These are phyloP conservation scores for Eimeria sp. DNA, from an alignment of 169 alveolate genomes.

Conservation along the genomic window DNA sequence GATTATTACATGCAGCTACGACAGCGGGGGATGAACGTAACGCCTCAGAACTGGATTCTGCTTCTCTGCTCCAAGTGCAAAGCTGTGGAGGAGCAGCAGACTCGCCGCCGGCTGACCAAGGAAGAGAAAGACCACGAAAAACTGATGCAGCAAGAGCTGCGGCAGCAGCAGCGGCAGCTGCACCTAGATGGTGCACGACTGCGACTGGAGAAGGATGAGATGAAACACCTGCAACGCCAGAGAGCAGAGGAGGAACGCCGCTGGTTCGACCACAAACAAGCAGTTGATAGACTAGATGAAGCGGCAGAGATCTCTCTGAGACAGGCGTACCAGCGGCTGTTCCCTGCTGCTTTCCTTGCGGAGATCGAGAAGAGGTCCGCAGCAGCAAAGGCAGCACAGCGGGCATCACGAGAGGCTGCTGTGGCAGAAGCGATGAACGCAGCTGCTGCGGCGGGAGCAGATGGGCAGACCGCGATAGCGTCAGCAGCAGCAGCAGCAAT, in stretches of 20 bases:
- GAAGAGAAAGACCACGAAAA: slow-evolving; percentile 90
- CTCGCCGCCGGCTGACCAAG: slow-evolving; percentile 92
- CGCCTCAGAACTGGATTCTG: slow-evolving; percentile 92
- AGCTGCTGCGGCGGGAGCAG: slow-evolving; percentile 72
- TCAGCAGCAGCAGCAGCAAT: slow-evolving; percentile 70
- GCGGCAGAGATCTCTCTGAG: slow-evolving; percentile 75
- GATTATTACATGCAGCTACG: slow-evolving; percentile 92
- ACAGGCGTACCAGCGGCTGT: slow-evolving; percentile 81
- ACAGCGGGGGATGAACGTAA: slow-evolving; percentile 94
- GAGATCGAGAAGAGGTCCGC: slow-evolving; percentile 71
- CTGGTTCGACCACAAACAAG: slow-evolving; percentile 70
- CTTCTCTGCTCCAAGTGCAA: slow-evolving; percentile 95
- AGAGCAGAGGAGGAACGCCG: slow-evolving; percentile 87
- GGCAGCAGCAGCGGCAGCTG: slow-evolving; percentile 85
- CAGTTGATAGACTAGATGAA: slow-evolving; percentile 70
- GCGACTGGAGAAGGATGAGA: slow-evolving; percentile 73
- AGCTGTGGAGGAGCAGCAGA: slow-evolving; percentile 94
- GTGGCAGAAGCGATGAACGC: slow-evolving; percentile 70
- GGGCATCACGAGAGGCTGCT: slow-evolving; percentile 73
- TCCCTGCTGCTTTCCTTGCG: slow-evolving; percentile 81
- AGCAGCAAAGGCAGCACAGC: slow-evolving; percentile 79
- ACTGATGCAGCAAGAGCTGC: slow-evolving; percentile 85
- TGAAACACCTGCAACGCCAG: slow-evolving; percentile 67
- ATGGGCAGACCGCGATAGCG: slow-evolving; percentile 67
- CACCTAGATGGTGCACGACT: slow-evolving; percentile 65